These are phyloP conservation scores for Neoboletus subvelutipes DNA, from an alignment of 768 basidiomycete species.

Conservation along the genomic window DNA sequence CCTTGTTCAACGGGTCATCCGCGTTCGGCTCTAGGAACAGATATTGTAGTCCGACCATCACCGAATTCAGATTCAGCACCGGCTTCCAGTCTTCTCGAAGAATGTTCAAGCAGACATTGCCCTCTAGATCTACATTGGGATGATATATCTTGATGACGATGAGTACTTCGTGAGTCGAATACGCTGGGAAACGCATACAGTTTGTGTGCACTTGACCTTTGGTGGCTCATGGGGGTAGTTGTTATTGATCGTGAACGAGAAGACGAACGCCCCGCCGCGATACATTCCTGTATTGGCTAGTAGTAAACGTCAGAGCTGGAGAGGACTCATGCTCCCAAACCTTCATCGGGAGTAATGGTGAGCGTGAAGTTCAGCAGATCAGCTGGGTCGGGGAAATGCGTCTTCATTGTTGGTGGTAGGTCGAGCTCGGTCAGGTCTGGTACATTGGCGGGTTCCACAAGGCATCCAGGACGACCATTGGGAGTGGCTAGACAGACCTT, in stretches of 20 bases:
- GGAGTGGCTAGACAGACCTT: slow-evolving; percentile 54
- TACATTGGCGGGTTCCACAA: slow-evolving; percentile 5
- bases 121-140: slow-evolving; percentile 96
- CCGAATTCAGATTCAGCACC: slow-evolving; percentile 93
- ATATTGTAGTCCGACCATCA: slow-evolving; percentile 98
- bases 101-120: slow-evolving; percentile 98
- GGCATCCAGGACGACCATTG: not conserved
- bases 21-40: slow-evolving; percentile 98
- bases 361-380: slow-evolving; percentile 97
- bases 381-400: slow-evolving; percentile 84
- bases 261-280: slow-evolving; percentile 89
- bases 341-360: slow-evolving; percentile 96
- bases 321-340: slow-evolving; percentile 39
- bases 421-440: slow-evolving; percentile 96
- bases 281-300: slow-evolving; percentile 77
- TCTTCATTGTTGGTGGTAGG: slow-evolving; percentile 94
- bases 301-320: slow-evolving; percentile 4
- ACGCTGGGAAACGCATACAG: slow-evolving; percentile 47
- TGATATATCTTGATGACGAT: slow-evolving; percentile 81
- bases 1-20: slow-evolving; percentile 98
- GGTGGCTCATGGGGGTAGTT: slow-evolving; percentile 99
- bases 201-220: slow-evolving; percentile 97
- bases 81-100: slow-evolving; percentile 99
- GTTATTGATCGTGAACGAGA: slow-evolving; percentile 94
- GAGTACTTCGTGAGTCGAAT: slow-evolving; percentile 1